Evolutionary conservation across 23 red algal species (phyloP), one percentile per base, ranked within the genome.

Genomic region (Gracilariopsis chorda): DNA sequence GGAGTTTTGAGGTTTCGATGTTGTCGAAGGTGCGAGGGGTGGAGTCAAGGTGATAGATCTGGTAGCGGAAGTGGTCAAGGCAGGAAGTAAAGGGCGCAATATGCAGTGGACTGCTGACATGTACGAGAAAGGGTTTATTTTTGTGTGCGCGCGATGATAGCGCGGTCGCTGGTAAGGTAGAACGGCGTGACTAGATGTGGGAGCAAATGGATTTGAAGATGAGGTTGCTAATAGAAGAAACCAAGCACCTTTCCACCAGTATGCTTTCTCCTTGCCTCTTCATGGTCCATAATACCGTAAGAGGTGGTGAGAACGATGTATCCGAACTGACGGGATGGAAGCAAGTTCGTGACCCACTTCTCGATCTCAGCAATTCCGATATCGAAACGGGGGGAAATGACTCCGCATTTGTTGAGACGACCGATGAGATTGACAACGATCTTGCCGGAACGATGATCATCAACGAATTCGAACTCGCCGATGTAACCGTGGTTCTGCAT

Each of bases 401-500:
- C 97, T n/a, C 92, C 91, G 27, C 79, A 86, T 48, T 99, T 99
- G 85, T 99, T 99, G 61, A 99, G 83, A 46, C 97, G 86, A n/a
- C 97, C 97, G 30, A 94, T 95, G 49, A 99, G 89, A 37, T 94
- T 94, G 82, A 99, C 97, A 9, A 96, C 97, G 48, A 99, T 94
- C 92, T 99, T 99, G 13, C 93, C 93, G 0, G 90, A 45, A 24
- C 97, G 92, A 59, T 99, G 97, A 77, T 99, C 97, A 57, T 99
- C 97, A 13, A 99, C 90, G 56, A 71, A 46, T 52, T 90, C 93
- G 78, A 99, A 99, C 74, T 99, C 97, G 49, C 97, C 97, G 48
- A 99, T 96, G 90, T 99, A 99, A 20, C 97, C 95, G 81, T 98
- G 95, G 51, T 45, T 94, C 71, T 99, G 97, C 93, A 99, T 93